Evolutionary conservation across 257 asterid species (phyloP), one percentile per base, ranked within the genome.

Genomic region (Petunia axillaris): DNA sequence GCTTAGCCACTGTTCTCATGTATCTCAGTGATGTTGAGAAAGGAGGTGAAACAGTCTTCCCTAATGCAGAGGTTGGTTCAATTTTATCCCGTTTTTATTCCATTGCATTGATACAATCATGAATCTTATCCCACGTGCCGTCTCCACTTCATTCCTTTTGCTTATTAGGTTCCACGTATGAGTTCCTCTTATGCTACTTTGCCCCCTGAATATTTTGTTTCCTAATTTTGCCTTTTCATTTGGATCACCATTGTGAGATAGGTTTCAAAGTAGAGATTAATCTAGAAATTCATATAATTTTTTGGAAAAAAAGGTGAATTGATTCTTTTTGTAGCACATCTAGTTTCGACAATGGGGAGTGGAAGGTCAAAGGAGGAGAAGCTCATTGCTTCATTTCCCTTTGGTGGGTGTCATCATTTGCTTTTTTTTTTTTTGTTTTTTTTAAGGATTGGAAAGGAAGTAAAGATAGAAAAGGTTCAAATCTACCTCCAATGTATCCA

Each of bases 11-110:
- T 6, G 95, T 96, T 73, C 92, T 96, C 79, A 88, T 96, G 98
- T 96, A 96, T 88, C 98, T 96, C 16, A 82, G 89, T 40, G 97
- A 96, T 85, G 98, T 96, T 14, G 92, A 81, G 80, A 94, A 92
- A 86, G 99, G 99, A 64, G 99, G 98, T 63, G 99, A 96, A 91
- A 94, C 99, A 64, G 97, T 90, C 68, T 96, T 96, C 84, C 99
- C 98, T 14, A 80, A 90, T 2, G 98, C 99, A 5, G 97, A 94
- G 99, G 99, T 96, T 87, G 82, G 96, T 86, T 79, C 74, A 25
- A 11, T 44, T 36, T 81, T 84, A n/a, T 46, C 11, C 64, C 36
- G 3, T 70, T 71, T 55, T 58, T 25, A 48, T 54, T 66, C 40
- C 35, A 62, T 50, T 68, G 40, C 59, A 46, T 11, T 46, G 41